phyloP scores from a whole-genome alignment of 2,329 filamentous ascomycete species.

The Camillea tinctor region DNA sequence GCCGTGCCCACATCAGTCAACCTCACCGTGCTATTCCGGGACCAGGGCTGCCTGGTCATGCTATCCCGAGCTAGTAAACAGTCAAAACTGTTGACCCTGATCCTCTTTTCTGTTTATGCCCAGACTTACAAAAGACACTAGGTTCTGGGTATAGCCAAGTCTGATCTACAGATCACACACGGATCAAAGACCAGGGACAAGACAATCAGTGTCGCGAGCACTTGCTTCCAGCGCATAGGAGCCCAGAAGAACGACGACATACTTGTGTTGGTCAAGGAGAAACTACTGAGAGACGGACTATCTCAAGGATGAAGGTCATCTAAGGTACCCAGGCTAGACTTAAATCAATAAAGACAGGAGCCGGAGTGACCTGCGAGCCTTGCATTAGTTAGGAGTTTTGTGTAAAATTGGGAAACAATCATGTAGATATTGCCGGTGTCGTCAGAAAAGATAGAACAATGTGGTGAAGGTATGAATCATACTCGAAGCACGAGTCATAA shows the following conservation, averaged over 20 bases:
- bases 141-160: constrained; percentile 61
- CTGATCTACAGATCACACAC: constrained; percentile 59
- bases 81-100: too few relatives aligned
- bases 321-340: background rate
- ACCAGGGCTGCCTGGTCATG: background rate
- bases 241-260: constrained; percentile 21
- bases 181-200: constrained; percentile 66
- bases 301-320: background rate
- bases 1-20: background rate
- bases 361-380: background rate
- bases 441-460: constrained; percentile 37
- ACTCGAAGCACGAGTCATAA: constrained; percentile 35
- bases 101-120: background rate
- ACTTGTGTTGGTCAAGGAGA: constrained; percentile 22
- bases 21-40: background rate
- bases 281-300: constrained; percentile 10
- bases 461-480: constrained; percentile 35
- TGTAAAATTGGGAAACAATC: background rate
- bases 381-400: background rate
- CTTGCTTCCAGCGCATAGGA: constrained; percentile 17
- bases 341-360: background rate
- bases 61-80: background rate
- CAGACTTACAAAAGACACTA: constrained; percentile 28
- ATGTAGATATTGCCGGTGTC: background rate
- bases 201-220: constrained; percentile 42